Conservation (phyloP, 2,329 filamentous ascomycete genomes). For the Stagonosporopsis tanaceti region DNA sequence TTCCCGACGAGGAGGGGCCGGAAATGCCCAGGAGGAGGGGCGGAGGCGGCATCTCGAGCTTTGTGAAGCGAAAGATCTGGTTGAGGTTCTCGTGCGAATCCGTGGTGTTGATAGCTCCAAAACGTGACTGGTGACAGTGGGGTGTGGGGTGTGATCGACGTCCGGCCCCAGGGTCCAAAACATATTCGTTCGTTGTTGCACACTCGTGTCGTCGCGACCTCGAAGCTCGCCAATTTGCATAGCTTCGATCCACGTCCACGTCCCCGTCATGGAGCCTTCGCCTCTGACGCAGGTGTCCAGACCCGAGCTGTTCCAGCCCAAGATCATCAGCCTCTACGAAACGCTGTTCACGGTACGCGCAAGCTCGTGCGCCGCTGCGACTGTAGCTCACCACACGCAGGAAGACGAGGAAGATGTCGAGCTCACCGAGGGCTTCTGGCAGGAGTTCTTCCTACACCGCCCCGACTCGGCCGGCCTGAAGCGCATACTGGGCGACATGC, state of each 20-base stretch:
- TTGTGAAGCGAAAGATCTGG: neutral
- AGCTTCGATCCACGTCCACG: neutral
- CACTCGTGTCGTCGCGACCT: constrained; percentile 14
- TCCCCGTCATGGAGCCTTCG: constrained; percentile 76
- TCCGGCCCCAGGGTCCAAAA: constrained; percentile 17
- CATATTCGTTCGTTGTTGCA: constrained; percentile 11
- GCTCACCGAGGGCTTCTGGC: constrained; percentile 91
- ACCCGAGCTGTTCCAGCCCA: constrained; percentile 90
- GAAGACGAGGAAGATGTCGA: constrained; percentile 67
- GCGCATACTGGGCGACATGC: constrained; percentile 72
- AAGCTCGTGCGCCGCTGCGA: neutral
- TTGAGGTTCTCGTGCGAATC: neutral
- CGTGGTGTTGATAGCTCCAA: neutral
- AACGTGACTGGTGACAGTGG: constrained; percentile 17
- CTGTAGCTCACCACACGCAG: constrained; percentile 48
- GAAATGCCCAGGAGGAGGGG: constrained; percentile 79
- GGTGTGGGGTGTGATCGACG: constrained; percentile 19
- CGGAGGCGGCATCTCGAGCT: constrained; percentile 26
- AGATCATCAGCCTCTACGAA: constrained; percentile 90
- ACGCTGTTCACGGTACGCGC: constrained; percentile 71
- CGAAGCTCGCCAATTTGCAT: neutral
- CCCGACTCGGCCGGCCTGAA: constrained; percentile 77
- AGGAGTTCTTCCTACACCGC: constrained; percentile 89
- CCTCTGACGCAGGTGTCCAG: constrained; percentile 91
- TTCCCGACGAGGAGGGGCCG: constrained; percentile 90